phyloP scores from a whole-genome alignment of 1,139 yeast genomes.

The Lodderomyces orthopsilosis region DNA sequence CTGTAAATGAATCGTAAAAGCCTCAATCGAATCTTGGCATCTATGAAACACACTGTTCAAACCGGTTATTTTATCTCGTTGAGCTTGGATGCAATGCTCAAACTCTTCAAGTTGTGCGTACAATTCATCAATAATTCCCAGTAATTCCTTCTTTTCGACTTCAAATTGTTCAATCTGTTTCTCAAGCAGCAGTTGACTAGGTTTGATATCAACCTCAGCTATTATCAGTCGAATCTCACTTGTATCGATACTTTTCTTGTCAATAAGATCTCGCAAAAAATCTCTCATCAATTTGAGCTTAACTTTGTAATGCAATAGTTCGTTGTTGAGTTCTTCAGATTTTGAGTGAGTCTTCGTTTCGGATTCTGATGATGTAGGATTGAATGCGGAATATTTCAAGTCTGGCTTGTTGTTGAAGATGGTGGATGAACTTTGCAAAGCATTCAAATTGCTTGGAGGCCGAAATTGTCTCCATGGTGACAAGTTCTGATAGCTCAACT shows the following conservation, averaged over 20 bases:
- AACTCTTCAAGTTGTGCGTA: conserved; percentile 36
- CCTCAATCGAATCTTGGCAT: background rate
- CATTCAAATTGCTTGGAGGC: conserved; percentile 12
- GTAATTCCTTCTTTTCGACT: conserved; percentile 35
- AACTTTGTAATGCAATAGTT: conserved; percentile 41
- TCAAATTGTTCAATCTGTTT: conserved; percentile 21
- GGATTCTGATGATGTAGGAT: background rate
- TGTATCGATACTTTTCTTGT: conserved; percentile 17
- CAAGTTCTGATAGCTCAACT: conserved; percentile 6
- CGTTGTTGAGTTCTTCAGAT: conserved; percentile 35
- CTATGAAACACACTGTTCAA: background rate
- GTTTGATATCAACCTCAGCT: conserved; percentile 8
- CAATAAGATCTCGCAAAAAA: conserved; percentile 39
- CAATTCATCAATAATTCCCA: conserved; percentile 37
- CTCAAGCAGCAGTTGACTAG: conserved; percentile 3
- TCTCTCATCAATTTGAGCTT: conserved; percentile 44
- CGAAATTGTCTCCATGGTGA: conserved; percentile 37
- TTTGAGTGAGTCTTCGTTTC: conserved; percentile 14
- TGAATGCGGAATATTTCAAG: background rate
- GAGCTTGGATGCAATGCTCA: conserved; percentile 31
- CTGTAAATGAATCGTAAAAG: background rate
- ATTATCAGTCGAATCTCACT: conserved; percentile 4
- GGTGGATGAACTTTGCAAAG: background rate
- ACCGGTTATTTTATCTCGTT: conserved; percentile 14
- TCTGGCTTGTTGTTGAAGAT: conserved; percentile 15